Percentiles rank a stretch among this genome's conserved stretches.
Evolutionary conservation across 768 basidiomycete species (phyloP).

Genomic region (Russula abietina): DNA sequence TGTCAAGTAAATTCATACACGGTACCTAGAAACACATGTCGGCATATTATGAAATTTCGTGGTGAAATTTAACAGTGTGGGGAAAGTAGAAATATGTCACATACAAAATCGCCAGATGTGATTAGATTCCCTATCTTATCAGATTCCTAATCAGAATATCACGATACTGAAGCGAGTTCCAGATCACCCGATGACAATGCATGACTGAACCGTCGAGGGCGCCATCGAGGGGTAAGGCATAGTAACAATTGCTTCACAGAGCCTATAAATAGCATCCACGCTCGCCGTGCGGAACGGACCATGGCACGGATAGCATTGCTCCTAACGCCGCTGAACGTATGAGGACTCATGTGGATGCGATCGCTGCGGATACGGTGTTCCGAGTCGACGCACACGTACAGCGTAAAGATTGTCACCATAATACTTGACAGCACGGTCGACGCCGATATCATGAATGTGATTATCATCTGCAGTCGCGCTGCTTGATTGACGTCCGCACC

Average conservation of each 20-base stretch:
- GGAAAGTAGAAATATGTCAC: no score
- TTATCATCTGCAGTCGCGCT: constrained; percentile 83
- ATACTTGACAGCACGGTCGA: constrained; percentile 68
- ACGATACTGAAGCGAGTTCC: no score
- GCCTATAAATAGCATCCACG: not conserved
- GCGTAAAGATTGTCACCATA: constrained; percentile 52
- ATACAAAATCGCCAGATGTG: no score
- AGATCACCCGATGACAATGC: no score
- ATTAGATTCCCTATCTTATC: no score
- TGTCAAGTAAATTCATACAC: no score
- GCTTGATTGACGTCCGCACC: constrained; percentile 85
- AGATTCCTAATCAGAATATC: no score
- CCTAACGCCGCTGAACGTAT: not conserved
- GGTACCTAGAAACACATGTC: no score
- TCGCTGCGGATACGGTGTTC: constrained; percentile 64
- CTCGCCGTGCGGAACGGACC: not conserved
- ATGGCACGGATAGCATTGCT: not conserved
- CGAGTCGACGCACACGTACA: constrained; percentile 61
- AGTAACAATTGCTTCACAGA: not conserved
- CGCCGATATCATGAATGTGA: constrained; percentile 90
- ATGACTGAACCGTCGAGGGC: no score
- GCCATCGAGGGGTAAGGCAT: no score
- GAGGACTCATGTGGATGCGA: constrained; percentile 41
- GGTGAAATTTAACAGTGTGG: no score
- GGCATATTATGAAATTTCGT: no score